Conservation (phyloP, 2,329 filamentous ascomycete genomes). For the Phyllosticta citriasiana region DNA sequence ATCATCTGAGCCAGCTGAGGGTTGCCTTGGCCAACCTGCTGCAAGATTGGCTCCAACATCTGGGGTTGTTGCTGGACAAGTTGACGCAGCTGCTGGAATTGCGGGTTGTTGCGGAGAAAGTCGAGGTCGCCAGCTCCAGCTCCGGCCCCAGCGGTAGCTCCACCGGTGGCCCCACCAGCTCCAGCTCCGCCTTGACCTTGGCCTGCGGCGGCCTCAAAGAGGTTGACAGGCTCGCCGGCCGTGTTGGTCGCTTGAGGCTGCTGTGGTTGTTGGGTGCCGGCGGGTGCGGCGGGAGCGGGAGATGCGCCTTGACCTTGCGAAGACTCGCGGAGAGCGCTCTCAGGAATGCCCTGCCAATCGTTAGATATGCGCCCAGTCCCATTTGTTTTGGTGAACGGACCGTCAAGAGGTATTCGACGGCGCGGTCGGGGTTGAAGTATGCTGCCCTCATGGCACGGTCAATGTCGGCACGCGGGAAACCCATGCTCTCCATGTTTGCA, state of each 20-base stretch:
- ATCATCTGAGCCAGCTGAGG: slow-evolving; percentile 90
- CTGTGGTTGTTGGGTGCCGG: background rate
- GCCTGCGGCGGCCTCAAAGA: slow-evolving; percentile 82
- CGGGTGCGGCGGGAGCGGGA: slow-evolving; percentile 32
- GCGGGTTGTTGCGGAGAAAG: slow-evolving; percentile 87
- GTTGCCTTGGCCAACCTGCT: slow-evolving; percentile 91
- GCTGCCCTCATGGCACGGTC: slow-evolving; percentile 92
- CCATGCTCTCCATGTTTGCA: slow-evolving; percentile 94
- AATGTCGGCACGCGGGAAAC: slow-evolving; percentile 79
- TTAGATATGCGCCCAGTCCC: background rate
- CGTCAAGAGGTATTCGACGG: slow-evolving; percentile 88
- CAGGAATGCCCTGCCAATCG: slow-evolving; percentile 68
- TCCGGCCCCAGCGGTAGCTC: slow-evolving; percentile 41
- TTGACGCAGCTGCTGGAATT: slow-evolving; percentile 95
- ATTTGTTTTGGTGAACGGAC: slow-evolving; percentile 41
- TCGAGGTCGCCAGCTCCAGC: slow-evolving; percentile 67
- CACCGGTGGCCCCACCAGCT: slow-evolving; percentile 39
- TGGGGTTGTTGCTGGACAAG: slow-evolving; percentile 95
- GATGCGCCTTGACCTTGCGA: slow-evolving; percentile 21
- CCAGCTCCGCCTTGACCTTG: slow-evolving; percentile 39
- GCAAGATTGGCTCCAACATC: slow-evolving; percentile 96
- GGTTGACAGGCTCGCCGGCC: slow-evolving; percentile 62
- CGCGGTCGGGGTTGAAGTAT: slow-evolving; percentile 93
- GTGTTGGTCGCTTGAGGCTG: slow-evolving; percentile 8
- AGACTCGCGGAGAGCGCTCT: slow-evolving; percentile 55